Evolutionary conservation across 2,329 filamentous ascomycete species (phyloP).

Genomic region (Spiromastix sp.): DNA sequence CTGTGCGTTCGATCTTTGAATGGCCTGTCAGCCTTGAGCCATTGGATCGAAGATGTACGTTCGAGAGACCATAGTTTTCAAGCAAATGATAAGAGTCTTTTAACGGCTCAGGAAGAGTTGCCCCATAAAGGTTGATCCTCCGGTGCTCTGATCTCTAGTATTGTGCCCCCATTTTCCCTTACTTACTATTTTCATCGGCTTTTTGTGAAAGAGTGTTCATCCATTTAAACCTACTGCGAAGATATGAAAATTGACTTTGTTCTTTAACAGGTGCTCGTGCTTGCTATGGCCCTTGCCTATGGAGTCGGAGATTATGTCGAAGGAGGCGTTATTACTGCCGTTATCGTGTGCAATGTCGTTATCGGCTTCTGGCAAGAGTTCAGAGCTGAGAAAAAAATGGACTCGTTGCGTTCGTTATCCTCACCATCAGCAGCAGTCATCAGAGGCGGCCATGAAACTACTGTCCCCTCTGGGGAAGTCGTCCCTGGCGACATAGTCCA

Average conservation of each 20-base stretch:
- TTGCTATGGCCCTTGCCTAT: constrained; percentile 57
- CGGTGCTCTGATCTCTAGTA: too few species aligned
- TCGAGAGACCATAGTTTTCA: too few species aligned
- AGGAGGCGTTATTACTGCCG: constrained; percentile 48
- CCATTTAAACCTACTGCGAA: too few species aligned
- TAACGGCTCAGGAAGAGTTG: too few species aligned
- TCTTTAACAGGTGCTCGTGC: constrained; percentile 53
- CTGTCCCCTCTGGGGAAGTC: constrained; percentile 45
- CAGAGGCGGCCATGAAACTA: constrained; percentile 43
- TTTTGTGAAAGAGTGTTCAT: neutral
- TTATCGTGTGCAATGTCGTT: constrained; percentile 47
- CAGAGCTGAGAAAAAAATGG: constrained; percentile 50
- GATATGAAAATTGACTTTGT: too few species aligned
- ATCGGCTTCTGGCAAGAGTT: constrained; percentile 53
- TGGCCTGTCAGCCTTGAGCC: too few species aligned
- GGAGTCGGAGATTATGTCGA: constrained; percentile 48
- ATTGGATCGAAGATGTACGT: too few species aligned
- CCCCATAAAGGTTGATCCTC: too few species aligned
- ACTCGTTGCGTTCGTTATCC: constrained; percentile 45
- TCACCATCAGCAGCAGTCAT: constrained; percentile 47
- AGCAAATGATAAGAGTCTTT: too few species aligned
- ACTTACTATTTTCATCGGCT: too few species aligned
- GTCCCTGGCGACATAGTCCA: constrained; percentile 49
- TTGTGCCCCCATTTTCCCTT: too few species aligned
- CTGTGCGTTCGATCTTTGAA: too few species aligned